Conservation (phyloP, 208 protist species). For the Trypanosoma theileri region DNA sequence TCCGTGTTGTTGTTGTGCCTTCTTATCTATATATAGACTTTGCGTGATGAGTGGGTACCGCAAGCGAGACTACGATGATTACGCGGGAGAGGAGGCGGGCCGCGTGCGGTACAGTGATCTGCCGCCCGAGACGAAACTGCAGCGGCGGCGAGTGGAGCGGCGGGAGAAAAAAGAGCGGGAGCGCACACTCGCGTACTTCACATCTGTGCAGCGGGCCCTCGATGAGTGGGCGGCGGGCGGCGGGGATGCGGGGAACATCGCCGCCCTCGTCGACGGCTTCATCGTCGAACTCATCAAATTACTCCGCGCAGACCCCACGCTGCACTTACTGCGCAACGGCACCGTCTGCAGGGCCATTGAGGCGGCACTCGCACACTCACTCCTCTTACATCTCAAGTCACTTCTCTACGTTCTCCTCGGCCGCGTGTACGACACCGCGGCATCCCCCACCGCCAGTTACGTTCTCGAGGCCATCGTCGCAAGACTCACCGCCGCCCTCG, state of each 20-base stretch:
- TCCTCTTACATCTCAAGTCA: constrained; percentile 84
- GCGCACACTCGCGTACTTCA: constrained; percentile 85
- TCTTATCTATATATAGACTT: background rate
- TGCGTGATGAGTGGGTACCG: background rate
- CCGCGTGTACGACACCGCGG: constrained; percentile 58
- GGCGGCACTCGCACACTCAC: constrained; percentile 60
- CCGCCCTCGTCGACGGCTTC: constrained; percentile 83
- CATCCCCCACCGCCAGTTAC: constrained; percentile 86
- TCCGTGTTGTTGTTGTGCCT: background rate
- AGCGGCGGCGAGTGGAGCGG: constrained; percentile 72
- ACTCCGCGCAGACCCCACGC: constrained; percentile 63
- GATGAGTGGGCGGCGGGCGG: constrained; percentile 53
- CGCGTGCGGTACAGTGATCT: constrained; percentile 82
- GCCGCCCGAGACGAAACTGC: constrained; percentile 55
- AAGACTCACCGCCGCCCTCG: constrained; percentile 67
- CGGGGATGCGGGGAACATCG: constrained; percentile 51
- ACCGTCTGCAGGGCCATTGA: constrained; percentile 86
- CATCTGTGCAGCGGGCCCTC: constrained; percentile 68
- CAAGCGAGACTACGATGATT: too few species aligned
- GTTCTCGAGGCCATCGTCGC: constrained; percentile 75
- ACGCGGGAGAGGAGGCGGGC: too few species aligned
- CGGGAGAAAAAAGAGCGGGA: constrained; percentile 87
- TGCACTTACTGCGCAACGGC: constrained; percentile 80
- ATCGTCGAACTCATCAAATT: constrained; percentile 87
- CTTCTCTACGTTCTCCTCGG: constrained; percentile 84